Conservation (phyloP, 2,329 filamentous ascomycete genomes). For the Macroventuria anomochaeta region DNA sequence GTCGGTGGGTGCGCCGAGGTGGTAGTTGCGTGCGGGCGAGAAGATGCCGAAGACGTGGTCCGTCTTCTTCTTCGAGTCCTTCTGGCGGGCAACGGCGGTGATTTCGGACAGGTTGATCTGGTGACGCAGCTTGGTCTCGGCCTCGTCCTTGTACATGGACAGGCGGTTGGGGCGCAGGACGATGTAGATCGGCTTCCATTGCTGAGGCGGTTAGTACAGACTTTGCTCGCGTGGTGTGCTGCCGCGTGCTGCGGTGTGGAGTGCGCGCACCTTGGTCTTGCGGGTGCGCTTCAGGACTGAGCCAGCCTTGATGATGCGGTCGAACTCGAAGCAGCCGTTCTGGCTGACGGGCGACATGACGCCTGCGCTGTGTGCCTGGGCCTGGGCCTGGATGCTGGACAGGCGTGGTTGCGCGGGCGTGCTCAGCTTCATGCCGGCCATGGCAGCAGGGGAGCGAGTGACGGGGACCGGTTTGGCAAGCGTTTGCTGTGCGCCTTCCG, state of each 20-base stretch:
- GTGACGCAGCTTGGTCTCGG: constrained; percentile 86
- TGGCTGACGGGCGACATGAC: constrained; percentile 87
- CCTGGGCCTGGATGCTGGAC: constrained; percentile 27
- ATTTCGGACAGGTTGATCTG: constrained; percentile 89
- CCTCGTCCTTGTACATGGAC: constrained; percentile 90
- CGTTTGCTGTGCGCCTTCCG: constrained; percentile 31
- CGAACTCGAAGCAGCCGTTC: constrained; percentile 94
- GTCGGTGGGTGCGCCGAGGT: constrained; percentile 77
- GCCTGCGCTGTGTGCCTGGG: constrained; percentile 50
- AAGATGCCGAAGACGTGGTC: constrained; percentile 92
- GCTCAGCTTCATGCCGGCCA: constrained; percentile 35
- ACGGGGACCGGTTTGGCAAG: constrained; percentile 33
- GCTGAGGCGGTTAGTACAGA: constrained; percentile 57
- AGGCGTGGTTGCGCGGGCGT: constrained; percentile 33
- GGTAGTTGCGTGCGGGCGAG: constrained; percentile 87
- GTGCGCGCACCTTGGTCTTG: constrained; percentile 78
- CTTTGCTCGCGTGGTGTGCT: too few species aligned
- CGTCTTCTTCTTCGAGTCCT: constrained; percentile 85
- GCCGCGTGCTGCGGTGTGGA: background rate
- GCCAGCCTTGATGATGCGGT: constrained; percentile 89
- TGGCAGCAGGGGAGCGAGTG: constrained; percentile 15
- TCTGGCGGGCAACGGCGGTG: constrained; percentile 86
- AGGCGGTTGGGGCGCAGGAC: constrained; percentile 89
- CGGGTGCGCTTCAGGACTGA: constrained; percentile 86
- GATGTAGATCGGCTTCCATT: constrained; percentile 88